Evolutionary conservation across 768 basidiomycete species (phyloP), one percentile per base, ranked within the genome.

Genomic region (Amanita thiersii): DNA sequence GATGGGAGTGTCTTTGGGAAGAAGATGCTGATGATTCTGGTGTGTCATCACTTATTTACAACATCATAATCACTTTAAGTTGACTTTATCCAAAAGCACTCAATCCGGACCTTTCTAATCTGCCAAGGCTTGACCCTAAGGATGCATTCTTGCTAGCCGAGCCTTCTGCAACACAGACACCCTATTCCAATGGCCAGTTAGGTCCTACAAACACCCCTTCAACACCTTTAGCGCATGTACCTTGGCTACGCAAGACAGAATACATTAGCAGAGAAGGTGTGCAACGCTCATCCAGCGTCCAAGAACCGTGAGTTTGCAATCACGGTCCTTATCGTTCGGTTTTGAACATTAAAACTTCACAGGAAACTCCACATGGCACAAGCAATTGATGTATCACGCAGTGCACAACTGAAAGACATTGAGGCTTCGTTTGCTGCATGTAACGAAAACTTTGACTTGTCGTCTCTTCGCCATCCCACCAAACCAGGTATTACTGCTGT

Each of bases 191-290:
- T 36, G 65, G 69, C 31, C 58, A 60, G 19, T 52, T 61, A 2
- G 54, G 56, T 9, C 54, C 53, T 21, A 63, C 28, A n/a, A 43
- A 68, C 14, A 65, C 65, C 17, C 51, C 65, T 10, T 62, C 72
- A 12, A 64, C 72, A 37, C 71, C 77, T 35, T 64, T 73, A 6
- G 70, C 65, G 5, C 72, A 89, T 44, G 92, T 96, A 8, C 72
- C 88, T 1, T 97, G 93, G 93, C 68, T 97, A 39, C 73, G 93
- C 39, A 90, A 86, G 58, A 94, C 92, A 0, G 91, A 92, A 53
- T 93, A 96, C 53, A 73, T 93, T 41, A 82, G 77, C 45, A 63
- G 84, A 50, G 64, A 77, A 63, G 58, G 71, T 41, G 52, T 70
- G 48, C 56, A 77, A 57, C 54, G 59, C 47, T 43, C 42, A 7